Base-by-base conservation (phyloP, 306 rosid genomes). In the Sphenostylis stenocarpa region DNA sequence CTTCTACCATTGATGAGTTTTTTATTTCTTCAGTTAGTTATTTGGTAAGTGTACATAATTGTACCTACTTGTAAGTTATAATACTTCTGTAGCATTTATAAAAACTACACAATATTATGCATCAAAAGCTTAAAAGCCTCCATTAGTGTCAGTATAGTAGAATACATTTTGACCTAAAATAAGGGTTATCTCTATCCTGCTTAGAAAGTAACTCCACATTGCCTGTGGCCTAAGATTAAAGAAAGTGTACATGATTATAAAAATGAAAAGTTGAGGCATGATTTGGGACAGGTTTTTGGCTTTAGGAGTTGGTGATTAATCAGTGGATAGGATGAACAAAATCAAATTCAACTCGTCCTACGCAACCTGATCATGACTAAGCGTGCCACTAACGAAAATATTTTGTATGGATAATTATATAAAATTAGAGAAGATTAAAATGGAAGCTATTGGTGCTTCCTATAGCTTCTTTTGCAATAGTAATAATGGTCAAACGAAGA, bases 331-430 rank as follows among this genome's bases (percentile, higher is more conserved):
- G 16, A 21, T 43, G 14, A 57, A n/a, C 24, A 34, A 74, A 74
- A 12, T 17, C 2, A 21, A 63, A 63, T 70, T 48, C 48, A 51
- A 7, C 57, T 19, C 5, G 7, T 23, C 2, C 2, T 78, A 73
- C 23, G 82, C 85, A 76, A 49, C 73, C 57, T 3, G 29, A 73
- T 36, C 49, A 56, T 43, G 60, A 82, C 77, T 79, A 73, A 73
- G 76, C 64, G 80, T 14, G 31, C 29, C 84, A 86, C 87, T 38
- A 29, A 45, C 26, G 67, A 75, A 78, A 81, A 36, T 29, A 4
- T 51, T 68, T 20, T 41, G 38, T 33, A 41, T 67, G 24, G 62
- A 34, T 14, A 13, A 21, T 36, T 2, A 7, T 55, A 55, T 29
- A 11, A 0, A 5, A 6, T 6, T 7, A 17, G 47, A 56, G 14